These are phyloP conservation scores for Leucocoprinus leucothites DNA, from an alignment of 768 basidiomycete genomes.

Conservation along the genomic window DNA sequence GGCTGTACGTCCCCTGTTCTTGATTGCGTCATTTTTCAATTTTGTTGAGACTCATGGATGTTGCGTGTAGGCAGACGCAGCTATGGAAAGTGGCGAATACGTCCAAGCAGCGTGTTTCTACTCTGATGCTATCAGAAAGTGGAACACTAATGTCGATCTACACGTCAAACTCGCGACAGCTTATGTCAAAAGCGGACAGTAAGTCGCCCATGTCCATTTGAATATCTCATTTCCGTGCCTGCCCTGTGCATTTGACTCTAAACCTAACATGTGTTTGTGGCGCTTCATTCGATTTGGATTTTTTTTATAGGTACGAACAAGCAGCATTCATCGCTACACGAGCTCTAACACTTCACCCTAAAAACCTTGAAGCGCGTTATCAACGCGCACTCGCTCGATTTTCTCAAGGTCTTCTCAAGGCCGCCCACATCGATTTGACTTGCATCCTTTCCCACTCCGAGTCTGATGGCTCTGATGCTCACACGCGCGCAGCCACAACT, in stretches of 20 bases:
- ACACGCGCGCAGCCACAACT: constrained; percentile 12
- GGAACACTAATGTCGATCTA: constrained; percentile 30
- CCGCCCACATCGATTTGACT: constrained; percentile 26
- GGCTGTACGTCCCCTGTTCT: not conserved
- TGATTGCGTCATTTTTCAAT: too few species aligned
- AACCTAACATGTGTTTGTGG: too few species aligned
- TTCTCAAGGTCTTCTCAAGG: constrained; percentile 27
- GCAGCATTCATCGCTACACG: constrained; percentile 36
- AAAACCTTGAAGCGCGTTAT: constrained; percentile 37
- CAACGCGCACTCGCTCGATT: constrained; percentile 38
- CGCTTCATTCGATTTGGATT: too few species aligned
- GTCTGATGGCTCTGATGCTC: constrained; percentile 20
- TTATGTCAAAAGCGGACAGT: constrained; percentile 33
- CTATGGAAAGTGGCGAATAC: constrained; percentile 27
- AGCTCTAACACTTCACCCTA: constrained; percentile 34
- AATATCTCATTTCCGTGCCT: too few species aligned
- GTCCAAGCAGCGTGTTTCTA: constrained; percentile 30
- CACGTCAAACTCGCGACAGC: constrained; percentile 33
- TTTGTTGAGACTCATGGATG: too few species aligned
- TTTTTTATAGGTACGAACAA: constrained; percentile 28
- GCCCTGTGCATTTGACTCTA: too few species aligned
- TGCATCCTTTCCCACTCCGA: constrained; percentile 19
- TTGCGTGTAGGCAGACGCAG: constrained; percentile 28
- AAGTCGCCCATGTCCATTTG: constrained; percentile 5
- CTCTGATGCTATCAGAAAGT: constrained; percentile 29